phyloP scores from a whole-genome alignment of 352 stramenopile genomes.

The Albugo candida region DNA sequence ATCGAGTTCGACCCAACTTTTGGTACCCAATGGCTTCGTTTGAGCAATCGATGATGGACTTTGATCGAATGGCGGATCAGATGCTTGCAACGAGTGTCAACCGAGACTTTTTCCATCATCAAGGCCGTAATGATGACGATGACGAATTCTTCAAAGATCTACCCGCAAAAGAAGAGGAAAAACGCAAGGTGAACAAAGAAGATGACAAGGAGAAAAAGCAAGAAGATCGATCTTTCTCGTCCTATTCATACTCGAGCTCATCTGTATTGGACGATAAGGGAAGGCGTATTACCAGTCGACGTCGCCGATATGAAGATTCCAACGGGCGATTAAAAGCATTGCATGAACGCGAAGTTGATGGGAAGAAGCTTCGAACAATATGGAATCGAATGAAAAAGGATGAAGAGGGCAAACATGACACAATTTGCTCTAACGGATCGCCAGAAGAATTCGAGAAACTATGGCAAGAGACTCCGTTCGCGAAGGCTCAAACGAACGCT shows the following conservation, averaged over 20 bases:
- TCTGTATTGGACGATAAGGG: conserved; percentile 21
- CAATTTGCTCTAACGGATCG: conserved; percentile 15
- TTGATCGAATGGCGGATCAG: too few relatives aligned
- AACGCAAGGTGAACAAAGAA: too few relatives aligned
- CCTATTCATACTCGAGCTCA: conserved; percentile 26
- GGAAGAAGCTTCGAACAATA: conserved; percentile 17
- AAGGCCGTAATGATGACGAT: conserved; percentile 12
- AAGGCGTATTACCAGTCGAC: conserved; percentile 12
- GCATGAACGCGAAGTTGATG: conserved; percentile 19
- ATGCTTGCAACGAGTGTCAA: conserved; percentile 16
- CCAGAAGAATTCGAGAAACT: conserved; percentile 27
- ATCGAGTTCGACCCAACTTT: conserved; percentile 24
- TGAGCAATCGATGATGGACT: conserved; percentile 30
- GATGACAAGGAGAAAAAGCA: conserved; percentile 1
- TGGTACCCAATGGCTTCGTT: conserved; percentile 38
- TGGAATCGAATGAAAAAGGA: conserved; percentile 17
- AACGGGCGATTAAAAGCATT: conserved; percentile 21
- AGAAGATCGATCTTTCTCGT: conserved; percentile 13
- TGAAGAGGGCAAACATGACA: conserved; percentile 18
- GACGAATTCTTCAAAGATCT: conserved; percentile 34
- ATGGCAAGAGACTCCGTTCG: conserved; percentile 31
- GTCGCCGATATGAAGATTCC: conserved; percentile 24
- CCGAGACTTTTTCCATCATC: conserved; percentile 11
- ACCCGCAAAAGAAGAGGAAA: conserved; percentile 7
- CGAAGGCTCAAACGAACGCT: conserved; percentile 23